phyloP scores from a whole-genome alignment of 108 stramenopile species.

The Licmophora abbreviata region DNA sequence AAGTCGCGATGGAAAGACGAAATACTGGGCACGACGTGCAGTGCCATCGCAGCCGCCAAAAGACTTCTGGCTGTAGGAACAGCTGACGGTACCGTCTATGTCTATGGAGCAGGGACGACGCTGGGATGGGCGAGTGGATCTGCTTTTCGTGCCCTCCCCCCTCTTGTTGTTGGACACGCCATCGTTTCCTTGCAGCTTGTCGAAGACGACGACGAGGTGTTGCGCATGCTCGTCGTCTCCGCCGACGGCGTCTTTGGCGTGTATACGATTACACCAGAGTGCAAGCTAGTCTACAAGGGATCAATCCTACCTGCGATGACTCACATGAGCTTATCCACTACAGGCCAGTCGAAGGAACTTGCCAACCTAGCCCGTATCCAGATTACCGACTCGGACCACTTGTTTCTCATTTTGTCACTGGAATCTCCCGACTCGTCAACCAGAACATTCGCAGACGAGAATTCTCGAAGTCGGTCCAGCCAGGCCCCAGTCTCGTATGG shows the following conservation, averaged over 20 bases:
- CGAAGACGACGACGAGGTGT: too few species aligned
- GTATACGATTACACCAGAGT: conserved; percentile 31
- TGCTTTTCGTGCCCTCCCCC: conserved; percentile 69
- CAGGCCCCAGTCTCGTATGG: conserved; percentile 9
- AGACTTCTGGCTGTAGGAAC: conserved; percentile 62
- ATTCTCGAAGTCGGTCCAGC: background rate
- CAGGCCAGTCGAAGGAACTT: conserved; percentile 10
- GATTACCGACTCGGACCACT: conserved; percentile 49
- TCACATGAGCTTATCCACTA: conserved; percentile 49
- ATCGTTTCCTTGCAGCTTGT: conserved; percentile 39
- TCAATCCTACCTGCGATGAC: conserved; percentile 72
- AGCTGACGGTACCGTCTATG: conserved; percentile 57
- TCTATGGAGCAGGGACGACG: conserved; percentile 72
- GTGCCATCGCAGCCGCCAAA: conserved; percentile 43
- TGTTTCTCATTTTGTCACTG: conserved; percentile 58
- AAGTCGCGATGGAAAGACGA: conserved; percentile 60
- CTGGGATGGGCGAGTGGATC: conserved; percentile 57
- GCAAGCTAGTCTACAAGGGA: conserved; percentile 55
- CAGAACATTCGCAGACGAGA: conserved; percentile 6
- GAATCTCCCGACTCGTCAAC: background rate
- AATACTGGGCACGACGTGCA: conserved; percentile 49
- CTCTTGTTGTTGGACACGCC: conserved; percentile 56
- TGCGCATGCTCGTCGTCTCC: conserved; percentile 59
- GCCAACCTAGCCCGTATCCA: conserved; percentile 62
- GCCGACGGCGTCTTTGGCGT: conserved; percentile 66